Percentiles rank a stretch among this genome's conserved stretches.
phyloP scores from a whole-genome alignment of 495 filamentous ascomycete species.

The Penicillium cosmopolitanum region DNA sequence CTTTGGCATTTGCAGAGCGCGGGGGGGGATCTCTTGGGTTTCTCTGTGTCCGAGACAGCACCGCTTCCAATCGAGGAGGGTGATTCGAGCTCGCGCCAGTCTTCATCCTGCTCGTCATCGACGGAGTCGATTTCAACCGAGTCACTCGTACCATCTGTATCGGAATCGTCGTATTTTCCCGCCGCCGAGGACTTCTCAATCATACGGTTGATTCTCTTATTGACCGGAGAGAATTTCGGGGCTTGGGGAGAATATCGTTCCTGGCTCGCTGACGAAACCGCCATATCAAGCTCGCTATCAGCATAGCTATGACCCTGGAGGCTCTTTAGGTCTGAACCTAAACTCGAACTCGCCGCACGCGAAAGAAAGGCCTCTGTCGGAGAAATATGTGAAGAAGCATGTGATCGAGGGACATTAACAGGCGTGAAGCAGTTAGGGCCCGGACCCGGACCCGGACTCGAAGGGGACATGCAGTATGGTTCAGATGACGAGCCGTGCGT shows the following conservation, averaged over 20 bases:
- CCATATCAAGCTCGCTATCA: background rate
- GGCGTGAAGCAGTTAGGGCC: slow-evolving; percentile 34
- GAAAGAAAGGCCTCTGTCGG: slow-evolving; percentile 16
- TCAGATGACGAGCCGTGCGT: slow-evolving; percentile 32
- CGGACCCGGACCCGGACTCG: slow-evolving; percentile 20
- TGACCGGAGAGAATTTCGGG: background rate
- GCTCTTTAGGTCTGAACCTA: background rate
- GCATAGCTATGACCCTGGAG: background rate
- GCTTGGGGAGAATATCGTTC: slow-evolving; percentile 2
- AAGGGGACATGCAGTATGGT: slow-evolving; percentile 36
- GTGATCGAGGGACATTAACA: slow-evolving; percentile 28
- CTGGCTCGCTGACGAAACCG: background rate
- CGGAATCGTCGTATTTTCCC: background rate
- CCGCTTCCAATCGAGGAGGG: background rate
- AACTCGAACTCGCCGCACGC: background rate
- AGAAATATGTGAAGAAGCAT: slow-evolving; percentile 3
- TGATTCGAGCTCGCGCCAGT: slow-evolving; percentile 15
- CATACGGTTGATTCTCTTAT: background rate
- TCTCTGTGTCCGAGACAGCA: background rate
- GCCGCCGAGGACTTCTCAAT: background rate
- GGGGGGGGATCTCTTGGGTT: background rate
- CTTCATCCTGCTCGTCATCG: slow-evolving; percentile 27
- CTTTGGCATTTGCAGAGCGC: background rate
- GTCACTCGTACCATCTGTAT: background rate
- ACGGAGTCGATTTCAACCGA: slow-evolving; percentile 4